Evolutionary conservation across 768 basidiomycete genomes (phyloP), one percentile per base, ranked within the genome.

Genomic region (Kwoniella sp.): DNA sequence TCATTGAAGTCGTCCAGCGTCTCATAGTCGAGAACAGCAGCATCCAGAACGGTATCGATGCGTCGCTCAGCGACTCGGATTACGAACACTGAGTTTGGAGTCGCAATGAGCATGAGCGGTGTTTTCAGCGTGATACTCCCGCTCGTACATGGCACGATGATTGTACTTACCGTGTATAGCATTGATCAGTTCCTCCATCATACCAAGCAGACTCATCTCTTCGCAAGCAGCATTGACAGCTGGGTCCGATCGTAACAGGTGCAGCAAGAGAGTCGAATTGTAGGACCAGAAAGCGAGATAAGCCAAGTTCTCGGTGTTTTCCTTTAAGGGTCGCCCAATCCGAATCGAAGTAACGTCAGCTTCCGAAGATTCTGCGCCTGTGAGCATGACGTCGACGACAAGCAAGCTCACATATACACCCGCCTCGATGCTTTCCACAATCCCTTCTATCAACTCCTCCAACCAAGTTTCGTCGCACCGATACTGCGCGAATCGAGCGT

Each of bases 211-310:
- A 19, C 89, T 90, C 48, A 94, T 82, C 79, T 90, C 85, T 70
- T 93, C 90, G 73, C 91, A 94, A 1, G 88, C 86, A 63, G 87
- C 86, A 62, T 85, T 87, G 22, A 83, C 63, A 1, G 53, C 63
- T 7, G 69, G 68, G 33, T 83, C 83, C 15, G 71, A 69, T 13
- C 73, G 72, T 0, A 99, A 84, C 52, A 98, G 86, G 81, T 98
- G 92, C 17, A 98, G 84, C 85, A 95, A 90, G 27, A 92, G 80
- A 10, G 90, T 91, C 21, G 87, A 85, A 78, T 99, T 99, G 81
- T 92, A 91, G 50, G 95, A 81, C 94, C 96, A 99, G 80, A 97
- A 98, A 33, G 93, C 85, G 25, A 95, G 84, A 74, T 86, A 88
- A 4, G 90, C 87, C 29, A 96, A 80, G 76, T 97, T 91, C 69